These are phyloP conservation scores for Trapa incisa DNA, from an alignment of 345 rosid species.

Conservation along the genomic window DNA sequence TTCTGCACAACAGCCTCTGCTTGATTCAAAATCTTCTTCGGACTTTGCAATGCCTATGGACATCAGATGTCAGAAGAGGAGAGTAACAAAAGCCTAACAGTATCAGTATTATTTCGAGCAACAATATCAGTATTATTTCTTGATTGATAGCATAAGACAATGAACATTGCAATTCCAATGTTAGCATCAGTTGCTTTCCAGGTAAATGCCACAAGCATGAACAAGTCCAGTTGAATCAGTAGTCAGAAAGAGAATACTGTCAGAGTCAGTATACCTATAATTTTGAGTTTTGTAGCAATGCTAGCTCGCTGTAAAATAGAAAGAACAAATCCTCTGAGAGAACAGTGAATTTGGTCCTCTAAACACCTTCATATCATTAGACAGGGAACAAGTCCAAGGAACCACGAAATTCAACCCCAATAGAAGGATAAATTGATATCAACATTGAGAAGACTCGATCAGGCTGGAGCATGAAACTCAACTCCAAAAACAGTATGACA, in stretches of 20 bases:
- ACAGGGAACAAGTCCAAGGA: background rate
- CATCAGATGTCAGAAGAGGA: background rate
- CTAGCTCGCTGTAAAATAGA: no score
- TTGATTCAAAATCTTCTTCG: slow-evolving; percentile 40
- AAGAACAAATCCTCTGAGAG: no score
- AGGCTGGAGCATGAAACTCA: no score
- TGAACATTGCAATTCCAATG: background rate
- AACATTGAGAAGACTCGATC: background rate
- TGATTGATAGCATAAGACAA: background rate
- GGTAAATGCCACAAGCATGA: background rate
- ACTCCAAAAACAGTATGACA: background rate
- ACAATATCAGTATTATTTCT: background rate
- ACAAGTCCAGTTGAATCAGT: background rate
- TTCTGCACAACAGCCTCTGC: slow-evolving; percentile 32
- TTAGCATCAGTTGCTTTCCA: background rate
- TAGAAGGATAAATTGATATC: background rate
- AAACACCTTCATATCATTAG: background rate
- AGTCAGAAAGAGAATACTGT: background rate
- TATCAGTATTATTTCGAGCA: no score
- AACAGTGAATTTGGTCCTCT: no score
- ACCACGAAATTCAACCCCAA: background rate
- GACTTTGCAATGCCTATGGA: slow-evolving; percentile 40
- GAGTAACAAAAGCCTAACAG: background rate
- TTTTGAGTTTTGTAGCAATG: background rate
- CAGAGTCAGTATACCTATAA: background rate